Conservation (phyloP, 805 yeast genomes). For the Wickerhamomyces canadensis region DNA sequence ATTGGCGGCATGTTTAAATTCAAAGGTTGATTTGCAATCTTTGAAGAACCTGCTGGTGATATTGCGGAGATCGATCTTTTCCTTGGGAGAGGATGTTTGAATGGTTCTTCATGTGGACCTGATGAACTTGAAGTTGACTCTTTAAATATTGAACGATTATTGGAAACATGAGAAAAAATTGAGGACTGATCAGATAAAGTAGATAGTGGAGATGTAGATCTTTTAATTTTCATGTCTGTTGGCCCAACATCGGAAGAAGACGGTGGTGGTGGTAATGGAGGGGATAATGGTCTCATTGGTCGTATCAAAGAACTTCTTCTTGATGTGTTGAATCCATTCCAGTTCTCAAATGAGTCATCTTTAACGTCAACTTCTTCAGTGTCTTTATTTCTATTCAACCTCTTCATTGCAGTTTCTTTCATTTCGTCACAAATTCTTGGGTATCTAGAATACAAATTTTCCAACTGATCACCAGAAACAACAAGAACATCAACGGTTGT, state of each 20-base stretch:
- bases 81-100: slow-evolving; percentile 7
- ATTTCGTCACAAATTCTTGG: slow-evolving; percentile 57
- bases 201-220: slow-evolving; percentile 8
- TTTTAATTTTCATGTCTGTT: slow-evolving; percentile 1
- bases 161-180: neutral
- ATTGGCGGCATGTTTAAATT: slow-evolving; percentile 32
- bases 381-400: slow-evolving; percentile 31
- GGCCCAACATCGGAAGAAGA: slow-evolving; percentile 1
- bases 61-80: slow-evolving; percentile 11
- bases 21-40: slow-evolving; percentile 10
- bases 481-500: slow-evolving; percentile 55
- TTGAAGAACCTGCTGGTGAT: slow-evolving; percentile 8
- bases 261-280: neutral
- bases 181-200: neutral
- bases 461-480: slow-evolving; percentile 49
- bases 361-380: slow-evolving; percentile 9
- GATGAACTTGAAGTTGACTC: neutral
- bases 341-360: slow-evolving; percentile 19
- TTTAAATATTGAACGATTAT: neutral
- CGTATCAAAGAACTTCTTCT: slow-evolving; percentile 8
- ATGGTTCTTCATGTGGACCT: slow-evolving; percentile 6
- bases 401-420: slow-evolving; percentile 51
- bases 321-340: slow-evolving; percentile 20
- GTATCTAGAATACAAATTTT: slow-evolving; percentile 48
- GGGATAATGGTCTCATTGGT: neutral